Evolutionary conservation across 2,329 filamentous ascomycete species (phyloP).

Genomic region (Colletotrichum sp.): DNA sequence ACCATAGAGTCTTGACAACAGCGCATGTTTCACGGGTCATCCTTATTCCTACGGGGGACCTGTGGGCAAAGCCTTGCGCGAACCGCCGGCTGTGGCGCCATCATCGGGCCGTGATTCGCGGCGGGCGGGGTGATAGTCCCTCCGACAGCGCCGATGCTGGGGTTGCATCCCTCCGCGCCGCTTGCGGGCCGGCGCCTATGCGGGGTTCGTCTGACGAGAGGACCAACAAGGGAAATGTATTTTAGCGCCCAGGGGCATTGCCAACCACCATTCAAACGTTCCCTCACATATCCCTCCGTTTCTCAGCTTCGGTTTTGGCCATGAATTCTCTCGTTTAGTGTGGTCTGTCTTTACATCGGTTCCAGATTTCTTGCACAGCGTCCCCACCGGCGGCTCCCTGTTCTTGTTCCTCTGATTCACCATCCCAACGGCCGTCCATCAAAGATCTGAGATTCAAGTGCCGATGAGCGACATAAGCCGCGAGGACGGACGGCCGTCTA

Average conservation of each 20-base stretch:
- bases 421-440: neutral
- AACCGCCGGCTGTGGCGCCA: neutral
- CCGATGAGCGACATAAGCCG: neutral
- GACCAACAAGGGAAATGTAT: neutral
- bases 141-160: neutral
- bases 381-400: neutral
- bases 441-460: neutral
- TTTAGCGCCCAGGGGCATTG: neutral
- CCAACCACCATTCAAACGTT: fast-evolving
- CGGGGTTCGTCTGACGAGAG: neutral
- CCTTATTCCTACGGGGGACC: neutral
- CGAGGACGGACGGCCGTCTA: neutral
- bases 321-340: neutral
- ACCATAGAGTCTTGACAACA: neutral
- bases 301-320: neutral
- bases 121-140: neutral
- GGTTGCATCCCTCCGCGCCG: neutral
- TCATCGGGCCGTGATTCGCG: neutral
- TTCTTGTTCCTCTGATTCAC: neutral
- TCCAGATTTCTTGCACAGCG: neutral
- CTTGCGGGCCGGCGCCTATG: neutral
- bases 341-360: neutral
- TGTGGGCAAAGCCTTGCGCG: neutral
- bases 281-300: neutral
- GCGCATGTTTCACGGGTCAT: neutral